These are phyloP conservation scores for Conticribra weissflogii DNA, from an alignment of 108 stramenopile genomes.

Conservation along the genomic window DNA sequence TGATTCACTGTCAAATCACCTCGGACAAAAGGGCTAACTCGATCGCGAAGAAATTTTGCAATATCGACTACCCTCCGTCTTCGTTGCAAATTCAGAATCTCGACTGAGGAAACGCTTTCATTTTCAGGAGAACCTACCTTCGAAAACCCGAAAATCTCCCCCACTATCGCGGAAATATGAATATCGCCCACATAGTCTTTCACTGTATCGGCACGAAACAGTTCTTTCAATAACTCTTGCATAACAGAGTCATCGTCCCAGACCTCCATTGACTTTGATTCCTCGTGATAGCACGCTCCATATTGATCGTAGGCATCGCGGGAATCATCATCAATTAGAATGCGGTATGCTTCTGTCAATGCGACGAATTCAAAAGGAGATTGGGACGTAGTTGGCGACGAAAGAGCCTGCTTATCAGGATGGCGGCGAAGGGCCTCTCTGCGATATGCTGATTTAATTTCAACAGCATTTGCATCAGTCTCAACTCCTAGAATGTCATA, in stretches of 20 bases:
- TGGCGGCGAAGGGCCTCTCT: slow-evolving; percentile 38
- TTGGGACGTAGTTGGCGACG: slow-evolving; percentile 7
- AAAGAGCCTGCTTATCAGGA: slow-evolving; percentile 47
- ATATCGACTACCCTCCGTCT: slow-evolving; percentile 50
- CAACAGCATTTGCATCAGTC: slow-evolving; percentile 33
- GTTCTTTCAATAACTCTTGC: slow-evolving; percentile 51
- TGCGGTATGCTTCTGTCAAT: slow-evolving; percentile 45
- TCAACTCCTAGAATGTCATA: slow-evolving; percentile 49
- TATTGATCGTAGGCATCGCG: slow-evolving; percentile 46
- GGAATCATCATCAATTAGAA: slow-evolving; percentile 38
- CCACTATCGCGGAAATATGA: slow-evolving; percentile 49
- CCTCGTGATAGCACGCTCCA: slow-evolving; percentile 37
- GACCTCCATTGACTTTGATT: slow-evolving; percentile 4
- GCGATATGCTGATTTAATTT: slow-evolving; percentile 55
- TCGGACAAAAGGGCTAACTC: slow-evolving; percentile 26
- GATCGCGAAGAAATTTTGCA: slow-evolving; percentile 43
- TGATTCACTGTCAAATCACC: slow-evolving; percentile 19
- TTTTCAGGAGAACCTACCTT: slow-evolving; percentile 11
- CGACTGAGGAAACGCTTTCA: slow-evolving; percentile 7
- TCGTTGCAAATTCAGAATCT: slow-evolving; percentile 31
- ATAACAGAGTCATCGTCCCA: slow-evolving; percentile 6
- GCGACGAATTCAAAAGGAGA: slow-evolving; percentile 24
- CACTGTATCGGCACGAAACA: slow-evolving; percentile 46
- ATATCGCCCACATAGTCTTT: slow-evolving; percentile 51
- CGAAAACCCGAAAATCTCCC: slow-evolving; percentile 37